A percentile compares a stretch with the other conserved stretches of the same genome.
phyloP scores from a whole-genome alignment of 73 alveolate genomes.

The Paramecium octaurelia region DNA sequence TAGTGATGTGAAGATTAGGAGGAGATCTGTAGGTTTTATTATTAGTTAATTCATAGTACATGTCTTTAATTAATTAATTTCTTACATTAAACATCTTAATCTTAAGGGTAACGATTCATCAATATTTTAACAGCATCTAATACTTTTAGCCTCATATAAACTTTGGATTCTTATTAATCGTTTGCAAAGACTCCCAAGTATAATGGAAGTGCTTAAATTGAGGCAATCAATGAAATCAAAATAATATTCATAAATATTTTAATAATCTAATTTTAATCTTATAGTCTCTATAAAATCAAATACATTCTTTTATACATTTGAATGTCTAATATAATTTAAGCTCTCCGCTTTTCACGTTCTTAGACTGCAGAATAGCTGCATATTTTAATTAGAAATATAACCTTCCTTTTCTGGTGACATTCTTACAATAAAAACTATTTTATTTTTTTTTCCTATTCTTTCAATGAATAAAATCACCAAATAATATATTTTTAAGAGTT shows the following conservation, averaged over 20 bases:
- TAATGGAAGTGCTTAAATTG: not conserved
- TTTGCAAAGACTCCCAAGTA: not conserved
- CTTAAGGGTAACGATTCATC: not conserved
- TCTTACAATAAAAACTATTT: not conserved
- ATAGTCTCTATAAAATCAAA: not conserved
- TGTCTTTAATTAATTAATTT: not conserved
- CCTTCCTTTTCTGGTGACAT: not conserved
- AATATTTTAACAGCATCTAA: not conserved
- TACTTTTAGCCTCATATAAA: not conserved
- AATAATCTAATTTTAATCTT: not conserved
- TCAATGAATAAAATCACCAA: not conserved
- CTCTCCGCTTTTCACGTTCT: too few species aligned
- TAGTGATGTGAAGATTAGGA: not conserved
- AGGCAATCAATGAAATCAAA: not conserved
- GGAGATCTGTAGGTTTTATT: slow-evolving; percentile 1
- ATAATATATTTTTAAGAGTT: not conserved
- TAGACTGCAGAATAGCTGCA: not conserved
- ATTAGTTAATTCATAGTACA: not conserved
- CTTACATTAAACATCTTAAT: not conserved
- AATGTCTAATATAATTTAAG: not conserved
- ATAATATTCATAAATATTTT: not conserved
- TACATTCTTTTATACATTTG: not conserved
- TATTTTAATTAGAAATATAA: not conserved
- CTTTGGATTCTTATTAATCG: not conserved
- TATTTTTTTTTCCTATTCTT: not conserved